phyloP scores from a whole-genome alignment of 805 yeast genomes.

The Nematodospora valgi region DNA sequence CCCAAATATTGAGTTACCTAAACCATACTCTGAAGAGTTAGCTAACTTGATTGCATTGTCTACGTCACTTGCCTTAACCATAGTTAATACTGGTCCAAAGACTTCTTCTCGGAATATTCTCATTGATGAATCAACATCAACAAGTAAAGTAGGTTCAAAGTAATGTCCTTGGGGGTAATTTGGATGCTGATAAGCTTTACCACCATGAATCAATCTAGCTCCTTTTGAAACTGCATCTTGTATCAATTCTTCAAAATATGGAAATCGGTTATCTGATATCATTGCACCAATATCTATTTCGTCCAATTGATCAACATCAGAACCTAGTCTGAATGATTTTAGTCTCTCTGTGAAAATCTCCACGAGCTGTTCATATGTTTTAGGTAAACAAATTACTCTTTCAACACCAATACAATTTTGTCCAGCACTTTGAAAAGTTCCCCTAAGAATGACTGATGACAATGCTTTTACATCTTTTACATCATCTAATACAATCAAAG shows the following conservation, averaged over 20 bases:
- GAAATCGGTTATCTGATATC: slow-evolving; percentile 76
- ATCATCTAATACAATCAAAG: slow-evolving; percentile 83
- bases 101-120: slow-evolving; percentile 84
- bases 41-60: slow-evolving; percentile 74
- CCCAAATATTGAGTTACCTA: slow-evolving; percentile 91
- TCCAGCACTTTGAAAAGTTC: slow-evolving; percentile 95
- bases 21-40: slow-evolving; percentile 81
- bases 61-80: slow-evolving; percentile 67
- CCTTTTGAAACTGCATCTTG: slow-evolving; percentile 74
- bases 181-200: slow-evolving; percentile 77
- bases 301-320: slow-evolving; percentile 86
- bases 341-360: slow-evolving; percentile 56
- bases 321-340: slow-evolving; percentile 67
- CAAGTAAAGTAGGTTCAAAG: slow-evolving; percentile 84
- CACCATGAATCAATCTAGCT: slow-evolving; percentile 81
- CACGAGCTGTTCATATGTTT: slow-evolving; percentile 62
- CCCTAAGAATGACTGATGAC: slow-evolving; percentile 80
- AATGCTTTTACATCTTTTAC: slow-evolving; percentile 54
- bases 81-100: slow-evolving; percentile 85
- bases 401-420: slow-evolving; percentile 98
- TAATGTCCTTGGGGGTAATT: slow-evolving; percentile 94
- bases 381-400: slow-evolving; percentile 78
- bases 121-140: slow-evolving; percentile 75
- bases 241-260: slow-evolving; percentile 60
- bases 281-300: slow-evolving; percentile 96